Evolutionary conservation across 2,329 filamentous ascomycete genomes (phyloP), one percentile per base, ranked within the genome.

Genomic region (Aureobasidium uvarum): DNA sequence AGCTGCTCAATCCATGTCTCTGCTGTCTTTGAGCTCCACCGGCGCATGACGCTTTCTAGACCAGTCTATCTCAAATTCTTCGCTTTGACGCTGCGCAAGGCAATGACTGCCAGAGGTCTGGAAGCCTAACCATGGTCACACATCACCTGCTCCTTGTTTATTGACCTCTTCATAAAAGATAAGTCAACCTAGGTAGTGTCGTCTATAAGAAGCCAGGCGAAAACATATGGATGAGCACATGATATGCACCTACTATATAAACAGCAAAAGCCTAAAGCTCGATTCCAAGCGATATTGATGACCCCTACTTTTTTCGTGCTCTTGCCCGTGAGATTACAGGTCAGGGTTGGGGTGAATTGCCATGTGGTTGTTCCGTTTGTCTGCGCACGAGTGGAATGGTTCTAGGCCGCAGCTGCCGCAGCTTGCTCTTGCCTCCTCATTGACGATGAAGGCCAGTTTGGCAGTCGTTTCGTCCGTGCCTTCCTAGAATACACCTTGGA

Each of bases 21-120:
- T 31, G 54, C 38, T 56, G 54, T 23, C 54, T 56, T 56, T 56
- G 54, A 43, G n/a, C 54, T 56, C 23, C 23, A 20, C 38, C 51
- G 28, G 28, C 7, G 20, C 14, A 56, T 56, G 51, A 39, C 33
- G 36, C 23, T 23, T 41, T 36, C 38, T 56, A 38, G 54, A 56
- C n/a, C 54, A n/a, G 25, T 23, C 14, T 16, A 43, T 56, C 28
- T 56, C 54, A 41, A 20, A 43, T 56, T 1, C 1, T 10, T 16
- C 43, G 13, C 16, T 38, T 38, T 39, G 36, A 20, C 51, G 25
- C 51, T 14, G n/a, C 8, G 20, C 20, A 16, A 25, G 6, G 28
- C 31, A 52, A 52, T 6, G 2, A 36, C n/a, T 52, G 31, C 7
- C 4, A 36, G 13, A 36, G 31, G 28, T 13, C 18, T 33, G 14